Conservation (phyloP, 2,329 filamentous ascomycete species). For the Magnaporthiopsis poae region DNA sequence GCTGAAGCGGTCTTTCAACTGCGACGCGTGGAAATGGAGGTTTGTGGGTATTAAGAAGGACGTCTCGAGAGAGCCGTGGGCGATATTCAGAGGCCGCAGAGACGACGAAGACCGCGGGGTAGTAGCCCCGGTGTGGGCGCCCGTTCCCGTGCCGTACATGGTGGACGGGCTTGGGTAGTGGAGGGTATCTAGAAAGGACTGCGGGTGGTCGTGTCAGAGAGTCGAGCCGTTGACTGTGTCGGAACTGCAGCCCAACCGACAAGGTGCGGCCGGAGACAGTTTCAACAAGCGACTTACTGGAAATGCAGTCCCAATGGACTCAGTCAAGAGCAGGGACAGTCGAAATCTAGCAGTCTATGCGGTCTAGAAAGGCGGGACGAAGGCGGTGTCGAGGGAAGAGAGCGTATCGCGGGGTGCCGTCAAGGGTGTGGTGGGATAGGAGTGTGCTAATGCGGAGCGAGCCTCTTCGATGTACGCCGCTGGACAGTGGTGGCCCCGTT, state of each 20-base stretch:
- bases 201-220: background rate
- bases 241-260: background rate
- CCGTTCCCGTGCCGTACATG: slow-evolving; percentile 80
- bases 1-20: slow-evolving; percentile 84
- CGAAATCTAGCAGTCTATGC: background rate
- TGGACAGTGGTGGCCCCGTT: background rate
- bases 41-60: slow-evolving; percentile 91
- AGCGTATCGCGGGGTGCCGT: background rate
- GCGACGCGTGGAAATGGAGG: slow-evolving; percentile 89
- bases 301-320: slow-evolving; percentile 3
- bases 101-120: slow-evolving; percentile 91
- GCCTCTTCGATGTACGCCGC: background rate
- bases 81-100: slow-evolving; percentile 78
- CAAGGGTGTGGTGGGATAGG: background rate
- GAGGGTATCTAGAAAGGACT: background rate
- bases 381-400: background rate
- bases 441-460: background rate
- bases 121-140: slow-evolving; percentile 89
- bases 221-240: background rate
- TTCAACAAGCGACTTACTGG: background rate
- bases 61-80: slow-evolving; percentile 90
- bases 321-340: slow-evolving; percentile 9
- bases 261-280: background rate
- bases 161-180: slow-evolving; percentile 32
- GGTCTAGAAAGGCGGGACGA: background rate